phyloP scores from a whole-genome alignment of 352 stramenopile genomes.

The Phytophthora agathidicida region DNA sequence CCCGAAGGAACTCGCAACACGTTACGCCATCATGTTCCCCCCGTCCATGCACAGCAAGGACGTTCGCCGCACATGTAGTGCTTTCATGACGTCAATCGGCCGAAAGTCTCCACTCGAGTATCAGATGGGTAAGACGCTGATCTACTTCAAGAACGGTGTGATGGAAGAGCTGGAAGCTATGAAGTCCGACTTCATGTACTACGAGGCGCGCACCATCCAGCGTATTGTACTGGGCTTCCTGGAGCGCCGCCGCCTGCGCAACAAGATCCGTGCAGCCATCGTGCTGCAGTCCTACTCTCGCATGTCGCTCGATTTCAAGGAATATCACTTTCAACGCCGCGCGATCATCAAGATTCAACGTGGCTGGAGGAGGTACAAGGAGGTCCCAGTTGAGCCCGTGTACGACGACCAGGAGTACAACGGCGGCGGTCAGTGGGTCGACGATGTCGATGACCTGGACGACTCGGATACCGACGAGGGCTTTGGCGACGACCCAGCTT shows the following conservation, averaged over 20 bases:
- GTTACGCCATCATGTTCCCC: conserved; percentile 91
- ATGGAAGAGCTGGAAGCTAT: conserved; percentile 95
- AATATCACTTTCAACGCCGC: conserved; percentile 74
- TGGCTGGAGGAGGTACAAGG: conserved; percentile 62
- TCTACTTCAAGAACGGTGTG: conserved; percentile 96
- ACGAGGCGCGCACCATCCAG: conserved; percentile 88
- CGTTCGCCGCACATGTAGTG: conserved; percentile 70
- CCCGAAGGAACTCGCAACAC: conserved; percentile 75
- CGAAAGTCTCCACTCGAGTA: conserved; percentile 87
- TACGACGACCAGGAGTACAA: conserved; percentile 50
- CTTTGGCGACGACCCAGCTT: conserved; percentile 51
- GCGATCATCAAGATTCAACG: conserved; percentile 79
- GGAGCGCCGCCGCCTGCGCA: conserved; percentile 68
- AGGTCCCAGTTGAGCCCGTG: conserved; percentile 36
- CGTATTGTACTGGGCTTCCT: conserved; percentile 84
- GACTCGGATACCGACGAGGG: conserved; percentile 60
- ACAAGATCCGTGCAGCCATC: conserved; percentile 72
- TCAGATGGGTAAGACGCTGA: conserved; percentile 93
- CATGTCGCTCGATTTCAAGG: conserved; percentile 77
- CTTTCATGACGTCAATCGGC: conserved; percentile 86
- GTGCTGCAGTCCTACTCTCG: conserved; percentile 83
- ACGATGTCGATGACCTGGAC: conserved; percentile 45
- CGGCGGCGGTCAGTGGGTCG: conserved; percentile 49
- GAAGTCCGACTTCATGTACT: conserved; percentile 93
- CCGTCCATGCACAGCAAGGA: conserved; percentile 87